Evolutionary conservation across 1,139 yeast genomes (phyloP).

Genomic region (Spathaspora jeffriesii): DNA sequence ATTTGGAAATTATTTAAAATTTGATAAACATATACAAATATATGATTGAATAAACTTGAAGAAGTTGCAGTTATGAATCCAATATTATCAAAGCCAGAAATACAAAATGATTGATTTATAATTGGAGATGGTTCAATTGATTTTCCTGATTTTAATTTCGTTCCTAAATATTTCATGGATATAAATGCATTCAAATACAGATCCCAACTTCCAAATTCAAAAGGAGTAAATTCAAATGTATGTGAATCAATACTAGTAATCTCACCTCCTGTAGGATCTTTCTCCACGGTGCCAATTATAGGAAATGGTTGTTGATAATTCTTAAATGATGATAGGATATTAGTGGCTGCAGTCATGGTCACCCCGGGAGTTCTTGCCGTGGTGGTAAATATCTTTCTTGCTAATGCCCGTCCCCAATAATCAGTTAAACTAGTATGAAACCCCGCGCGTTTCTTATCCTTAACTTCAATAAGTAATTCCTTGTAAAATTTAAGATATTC

Average conservation of each 20-base stretch:
- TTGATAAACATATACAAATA: constrained; percentile 48
- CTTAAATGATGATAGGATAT: constrained; percentile 17
- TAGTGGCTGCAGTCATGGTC: constrained; percentile 23
- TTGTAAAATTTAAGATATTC: constrained; percentile 46
- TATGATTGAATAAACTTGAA: constrained; percentile 66
- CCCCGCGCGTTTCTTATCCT: constrained; percentile 53
- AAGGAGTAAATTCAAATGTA: constrained; percentile 59
- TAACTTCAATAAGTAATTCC: constrained; percentile 51
- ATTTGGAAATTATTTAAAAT: constrained; percentile 36
- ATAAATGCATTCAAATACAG: constrained; percentile 49
- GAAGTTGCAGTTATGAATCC: constrained; percentile 77
- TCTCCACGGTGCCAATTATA: constrained; percentile 36
- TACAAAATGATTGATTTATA: constrained; percentile 40
- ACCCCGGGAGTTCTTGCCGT: constrained; percentile 36
- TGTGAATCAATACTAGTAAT: constrained; percentile 27
- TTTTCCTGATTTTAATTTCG: constrained; percentile 37
- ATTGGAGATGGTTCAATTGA: constrained; percentile 18
- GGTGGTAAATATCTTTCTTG: constrained; percentile 45
- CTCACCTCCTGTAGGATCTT: constrained; percentile 21
- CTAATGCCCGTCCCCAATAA: constrained; percentile 66
- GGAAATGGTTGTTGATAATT: constrained; percentile 43
- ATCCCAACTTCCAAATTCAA: constrained; percentile 74
- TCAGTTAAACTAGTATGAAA: constrained; percentile 63
- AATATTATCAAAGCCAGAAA: constrained; percentile 65
- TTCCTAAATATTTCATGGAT: constrained; percentile 55